Base-by-base conservation (phyloP, 176 grass and related monocot genomes). In the Rhynchospora breviuscula region DNA sequence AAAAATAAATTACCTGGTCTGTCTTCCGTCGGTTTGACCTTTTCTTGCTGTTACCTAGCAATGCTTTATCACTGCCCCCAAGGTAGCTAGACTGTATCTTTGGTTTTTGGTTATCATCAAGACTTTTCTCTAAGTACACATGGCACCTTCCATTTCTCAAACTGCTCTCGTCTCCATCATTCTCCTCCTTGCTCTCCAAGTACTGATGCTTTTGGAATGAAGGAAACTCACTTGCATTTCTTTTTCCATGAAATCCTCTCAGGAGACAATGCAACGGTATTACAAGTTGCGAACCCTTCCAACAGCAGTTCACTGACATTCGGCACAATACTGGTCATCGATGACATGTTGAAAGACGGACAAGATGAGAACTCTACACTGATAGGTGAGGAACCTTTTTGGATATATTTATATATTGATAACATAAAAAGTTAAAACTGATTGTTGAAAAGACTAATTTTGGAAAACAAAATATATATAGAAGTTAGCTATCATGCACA, bases 171-270 rank as follows among this genome's bases (percentile, higher is more conserved):
- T 80, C 26, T 80, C 78, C 78, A 21, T 61, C n/a, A 1, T 80
- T 62, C 7, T 80, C 1, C 26, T 80, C 78, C 77, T 80, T 54
- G 61, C 78, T 80, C 15, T 80, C 8, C 78, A 80, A 10, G n/a
- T 21, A 26, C 18, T 75, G 33, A 45, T 10, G 11, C 15, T 68
- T 12, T 10, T 77, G n/a, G 9, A 78, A 25, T 57, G 74, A 45
- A 80, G 44, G 43, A 60, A 11, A 44, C 52, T 61, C 56, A 80
- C 78, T 21, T 80, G 78, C 78, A 80, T 62, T 80, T 80, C 58
- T 80, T 62, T 56, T 45, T 80, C 33, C 29, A 60, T 63, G 78
- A 80, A 62, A 12, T 61, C 56, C 18, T 40, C 18, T 60, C 78
- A 0, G 78, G 78, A 43, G 8, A 54, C 12, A 13, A 80, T 62